Base-by-base conservation (phyloP, 441 rosid genomes). In the Dalechampia spathulata region DNA sequence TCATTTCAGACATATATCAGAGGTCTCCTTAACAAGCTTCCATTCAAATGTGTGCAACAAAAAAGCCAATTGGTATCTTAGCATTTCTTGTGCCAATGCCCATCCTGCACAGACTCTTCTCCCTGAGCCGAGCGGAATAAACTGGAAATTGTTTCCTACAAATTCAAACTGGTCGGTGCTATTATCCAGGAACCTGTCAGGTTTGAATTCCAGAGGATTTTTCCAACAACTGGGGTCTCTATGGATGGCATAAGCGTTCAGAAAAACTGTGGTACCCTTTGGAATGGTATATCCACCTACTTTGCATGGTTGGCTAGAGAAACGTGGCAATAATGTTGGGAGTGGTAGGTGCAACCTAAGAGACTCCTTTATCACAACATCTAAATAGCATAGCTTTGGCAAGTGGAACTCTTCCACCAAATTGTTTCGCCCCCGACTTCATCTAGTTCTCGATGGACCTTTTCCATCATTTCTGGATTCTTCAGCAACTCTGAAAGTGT, bases 111-210 rank as follows among this genome's bases (percentile, higher is more conserved):
- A 83, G 3, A 75, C 47, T 44, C 86, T 73, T 47, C 86, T 68
- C 0, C 96, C 87, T 0, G 86, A 75, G 17, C 90, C 84, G 37
- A 87, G 85, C 1, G 87, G 90, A 34, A 87, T 23, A 57, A 69
- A 80, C 28, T 66, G 54, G n/a, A 62, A 66, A 7, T 72, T 65
- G 15, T 63, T 66, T 0, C 95, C 86, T 0, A 32, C 55, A 57
- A 54, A 79, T 44, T 79, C 81, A 12, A 49, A 55, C 0, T 58
- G 58, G 0, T 32, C 12, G 2, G 41, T 63, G 11, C 57, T 28
- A 0, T 30, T 61, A 13, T 50, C 36, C n/a, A 74, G 26, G 48
- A 82, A 82, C 66, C 87, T 79, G 50, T 80, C 78, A 0, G 90
- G 92, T 49, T 27, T 39, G 55, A 87, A 85, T 52, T 78, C 72